Conservation (phyloP, 1,284 basidiomycete genomes). For the Apiotrichum gamsii region DNA sequence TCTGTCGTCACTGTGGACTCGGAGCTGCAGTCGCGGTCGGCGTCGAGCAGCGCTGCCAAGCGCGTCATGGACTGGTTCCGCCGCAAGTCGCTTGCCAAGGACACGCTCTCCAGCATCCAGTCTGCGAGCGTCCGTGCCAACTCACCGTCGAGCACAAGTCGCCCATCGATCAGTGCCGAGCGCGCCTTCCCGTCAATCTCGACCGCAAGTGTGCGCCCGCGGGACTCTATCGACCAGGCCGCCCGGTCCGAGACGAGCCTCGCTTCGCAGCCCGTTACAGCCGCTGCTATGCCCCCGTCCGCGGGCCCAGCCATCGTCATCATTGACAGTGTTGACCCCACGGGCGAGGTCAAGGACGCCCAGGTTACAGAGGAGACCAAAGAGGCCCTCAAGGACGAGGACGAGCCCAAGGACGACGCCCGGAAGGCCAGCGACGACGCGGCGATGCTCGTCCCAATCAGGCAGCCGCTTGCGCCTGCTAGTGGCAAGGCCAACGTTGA, state of each 20-base stretch:
- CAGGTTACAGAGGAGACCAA: background rate
- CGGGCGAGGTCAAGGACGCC: conserved; percentile 2
- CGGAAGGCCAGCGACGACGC: background rate
- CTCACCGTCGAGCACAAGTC: conserved; percentile 14
- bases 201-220: background rate
- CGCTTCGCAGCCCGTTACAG: conserved; percentile 21
- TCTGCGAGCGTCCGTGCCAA: conserved; percentile 20
- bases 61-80: conserved; percentile 62
- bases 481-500: conserved; percentile 30
- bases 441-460: background rate
- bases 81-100: conserved; percentile 51
- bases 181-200: background rate
- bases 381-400: background rate
- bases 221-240: conserved; percentile 2
- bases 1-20: conserved; percentile 40
- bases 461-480: conserved; percentile 7
- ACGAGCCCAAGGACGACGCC: background rate
- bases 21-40: conserved; percentile 20
- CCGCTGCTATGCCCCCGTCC: conserved; percentile 17
- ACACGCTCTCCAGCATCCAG: conserved; percentile 31
- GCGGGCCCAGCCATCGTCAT: conserved; percentile 14
- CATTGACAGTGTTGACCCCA: no score
- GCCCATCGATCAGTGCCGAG: conserved; percentile 5
- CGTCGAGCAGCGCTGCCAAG: conserved; percentile 54
- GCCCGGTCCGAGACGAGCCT: conserved; percentile 8